Evolutionary conservation across 2,329 filamentous ascomycete species (phyloP).

Genomic region (Calonectria hawksworthii): DNA sequence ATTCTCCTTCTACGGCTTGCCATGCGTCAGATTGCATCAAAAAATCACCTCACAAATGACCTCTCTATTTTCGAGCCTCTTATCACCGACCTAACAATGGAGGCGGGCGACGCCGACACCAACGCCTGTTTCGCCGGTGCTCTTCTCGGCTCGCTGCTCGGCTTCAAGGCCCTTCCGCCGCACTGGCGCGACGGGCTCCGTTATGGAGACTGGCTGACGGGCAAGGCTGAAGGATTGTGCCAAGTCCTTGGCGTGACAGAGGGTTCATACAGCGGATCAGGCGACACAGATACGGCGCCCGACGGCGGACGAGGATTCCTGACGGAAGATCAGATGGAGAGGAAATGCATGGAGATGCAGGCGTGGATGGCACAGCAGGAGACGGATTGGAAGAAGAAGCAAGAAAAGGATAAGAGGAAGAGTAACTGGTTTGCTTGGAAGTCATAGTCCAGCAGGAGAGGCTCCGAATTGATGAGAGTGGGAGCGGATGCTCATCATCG

Average conservation of each 20-base stretch:
- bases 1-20: constrained; percentile 59
- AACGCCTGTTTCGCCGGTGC: constrained; percentile 67
- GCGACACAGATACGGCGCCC: constrained; percentile 56
- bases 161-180: constrained; percentile 59
- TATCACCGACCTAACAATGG: constrained; percentile 64
- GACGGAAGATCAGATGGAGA: constrained; percentile 54
- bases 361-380: constrained; percentile 49
- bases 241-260: constrained; percentile 53
- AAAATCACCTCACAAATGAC: constrained; percentile 35
- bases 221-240: constrained; percentile 58
- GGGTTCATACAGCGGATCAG: constrained; percentile 50
- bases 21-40: constrained; percentile 51
- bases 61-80: constrained; percentile 59
- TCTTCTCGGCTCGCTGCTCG: constrained; percentile 62
- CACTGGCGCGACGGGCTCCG: constrained; percentile 64
- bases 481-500: too few relatives aligned
- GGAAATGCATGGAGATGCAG: constrained; percentile 51
- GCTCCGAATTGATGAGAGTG: not conserved
- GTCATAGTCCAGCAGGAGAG: not conserved
- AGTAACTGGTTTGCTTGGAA: constrained; percentile 40
- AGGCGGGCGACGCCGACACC: constrained; percentile 67
- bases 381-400: constrained; percentile 42
- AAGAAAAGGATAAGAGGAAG: constrained; percentile 41
- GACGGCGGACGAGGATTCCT: constrained; percentile 58
- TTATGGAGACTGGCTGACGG: constrained; percentile 60